Percentiles rank a stretch among this genome's conserved stretches.
phyloP scores from a whole-genome alignment of 2,329 filamentous ascomycete species.

The Diaporthe velutina region DNA sequence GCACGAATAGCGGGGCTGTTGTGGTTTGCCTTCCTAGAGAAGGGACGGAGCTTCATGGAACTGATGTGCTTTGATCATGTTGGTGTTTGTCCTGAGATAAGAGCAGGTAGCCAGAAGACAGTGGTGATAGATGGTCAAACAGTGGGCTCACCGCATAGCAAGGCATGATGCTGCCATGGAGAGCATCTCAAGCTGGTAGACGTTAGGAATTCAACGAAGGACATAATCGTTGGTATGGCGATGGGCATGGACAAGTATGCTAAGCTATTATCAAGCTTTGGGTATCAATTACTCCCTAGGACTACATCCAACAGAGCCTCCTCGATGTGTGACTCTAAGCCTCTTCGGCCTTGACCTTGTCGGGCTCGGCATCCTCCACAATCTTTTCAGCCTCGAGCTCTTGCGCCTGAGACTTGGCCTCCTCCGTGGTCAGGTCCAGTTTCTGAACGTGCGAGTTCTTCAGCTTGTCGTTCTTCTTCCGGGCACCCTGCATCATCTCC shows the following conservation, averaged over 20 bases:
- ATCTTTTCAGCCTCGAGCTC: slow-evolving; percentile 17
- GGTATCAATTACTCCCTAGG: slow-evolving; percentile 32
- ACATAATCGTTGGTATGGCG: neutral
- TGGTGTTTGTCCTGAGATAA: neutral
- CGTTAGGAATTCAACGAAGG: neutral
- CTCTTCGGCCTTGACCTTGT: neutral
- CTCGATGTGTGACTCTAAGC: neutral
- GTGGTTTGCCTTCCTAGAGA: neutral
- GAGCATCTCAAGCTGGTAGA: neutral
- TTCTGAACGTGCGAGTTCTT: slow-evolving; percentile 25
- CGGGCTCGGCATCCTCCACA: neutral
- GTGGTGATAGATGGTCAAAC: neutral
- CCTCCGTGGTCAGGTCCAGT: slow-evolving; percentile 23
- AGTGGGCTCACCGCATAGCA: no score
- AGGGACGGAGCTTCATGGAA: neutral
- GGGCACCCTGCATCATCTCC: slow-evolving; percentile 55
- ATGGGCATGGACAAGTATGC: neutral
- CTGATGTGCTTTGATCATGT: neutral
- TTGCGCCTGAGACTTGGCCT: slow-evolving; percentile 24
- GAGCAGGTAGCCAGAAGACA: neutral
- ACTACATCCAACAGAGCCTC: neutral
- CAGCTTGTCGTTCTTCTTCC: slow-evolving; percentile 36
- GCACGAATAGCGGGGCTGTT: neutral
- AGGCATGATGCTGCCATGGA: neutral
- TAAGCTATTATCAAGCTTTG: slow-evolving; percentile 27